Conservation (phyloP, 2,329 filamentous ascomycete genomes). For the Malbranchea zuffiana region DNA sequence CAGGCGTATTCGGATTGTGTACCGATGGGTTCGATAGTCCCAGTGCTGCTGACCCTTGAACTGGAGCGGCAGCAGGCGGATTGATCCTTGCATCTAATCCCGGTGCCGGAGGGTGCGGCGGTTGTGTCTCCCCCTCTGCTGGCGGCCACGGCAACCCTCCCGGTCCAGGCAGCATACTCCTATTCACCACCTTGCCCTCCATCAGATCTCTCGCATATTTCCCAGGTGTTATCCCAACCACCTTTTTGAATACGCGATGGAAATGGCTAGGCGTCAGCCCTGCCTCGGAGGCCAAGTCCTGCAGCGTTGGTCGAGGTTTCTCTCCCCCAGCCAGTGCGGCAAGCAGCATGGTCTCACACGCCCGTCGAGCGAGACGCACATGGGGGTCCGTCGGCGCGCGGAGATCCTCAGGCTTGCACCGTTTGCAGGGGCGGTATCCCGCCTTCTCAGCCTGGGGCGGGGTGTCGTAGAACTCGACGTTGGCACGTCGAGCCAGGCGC, state of each 20-base stretch:
- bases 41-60: constrained; percentile 3
- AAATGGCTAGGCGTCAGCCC: constrained; percentile 44
- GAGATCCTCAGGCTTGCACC: constrained; percentile 40
- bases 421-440: constrained; percentile 47
- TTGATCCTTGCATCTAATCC: constrained; percentile 1
- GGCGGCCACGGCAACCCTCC: constrained; percentile 7
- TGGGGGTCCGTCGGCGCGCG: constrained; percentile 24
- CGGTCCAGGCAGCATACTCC: constrained; percentile 13
- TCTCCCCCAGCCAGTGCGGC: constrained; percentile 17
- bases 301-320: constrained; percentile 29
- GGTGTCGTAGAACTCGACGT: constrained; percentile 45
- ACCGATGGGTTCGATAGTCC: constrained; percentile 4
- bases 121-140: background rate
- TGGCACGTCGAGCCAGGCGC: constrained; percentile 48
- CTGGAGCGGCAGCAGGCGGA: background rate
- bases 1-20: constrained; percentile 1
- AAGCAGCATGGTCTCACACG: constrained; percentile 24
- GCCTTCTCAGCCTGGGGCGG: constrained; percentile 37
- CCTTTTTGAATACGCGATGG: constrained; percentile 45
- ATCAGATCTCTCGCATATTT: constrained; percentile 22
- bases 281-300: constrained; percentile 38
- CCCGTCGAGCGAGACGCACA: constrained; percentile 21
- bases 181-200: constrained; percentile 15
- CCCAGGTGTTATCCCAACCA: constrained; percentile 41
- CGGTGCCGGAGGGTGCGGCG: background rate